Base-by-base conservation (phyloP, 2,329 filamentous ascomycete genomes). In the Biscogniauxia marginata region DNA sequence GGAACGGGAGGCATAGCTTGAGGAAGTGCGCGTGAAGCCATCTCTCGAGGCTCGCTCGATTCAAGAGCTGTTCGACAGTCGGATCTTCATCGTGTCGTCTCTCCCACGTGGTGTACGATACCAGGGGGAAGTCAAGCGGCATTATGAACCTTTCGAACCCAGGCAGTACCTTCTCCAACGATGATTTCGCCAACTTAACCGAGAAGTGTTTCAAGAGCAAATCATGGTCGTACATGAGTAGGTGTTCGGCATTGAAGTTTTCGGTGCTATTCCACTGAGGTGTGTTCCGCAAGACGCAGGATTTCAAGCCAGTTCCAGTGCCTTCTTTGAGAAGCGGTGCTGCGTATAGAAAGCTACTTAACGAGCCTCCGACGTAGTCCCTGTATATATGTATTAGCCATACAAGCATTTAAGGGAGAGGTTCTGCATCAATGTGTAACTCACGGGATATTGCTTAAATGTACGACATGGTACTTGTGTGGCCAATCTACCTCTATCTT, bases 361-460 rank as follows among this genome's bases (percentile, higher is more conserved):
- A 49, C 3, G 64, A 64, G 7, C 68, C 68, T 46, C 68, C 67
- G 18, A 66, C 56, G 52, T 70, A 71, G 50, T 71, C 69, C 9
- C 67, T 68, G 20, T 18, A 19, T 22, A n/a, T 34, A 22, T 44
- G 24, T 57, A 39, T n/a, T n/a, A n/a, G n/a, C n/a, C n/a, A n/a
- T n/a, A n/a, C n/a, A n/a, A n/a, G n/a, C n/a, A n/a, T n/a, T n/a
- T n/a, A n/a, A n/a, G n/a, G n/a, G n/a, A n/a, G n/a, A n/a, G n/a
- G n/a, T n/a, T n/a, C n/a, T n/a, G n/a, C n/a, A n/a, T n/a, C n/a
- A n/a, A n/a, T n/a, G n/a, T n/a, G n/a, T n/a, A n/a, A 66, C 64
- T 54, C 60, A 68, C 63, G 69, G 68, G 18, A 70, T 62, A 34
- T 71, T 70, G 62, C 67, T 71, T 65, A 68, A 61, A 39, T 70